Evolutionary conservation across 75 land plant species (phyloP).

Genomic region (Pinus albicaulis): DNA sequence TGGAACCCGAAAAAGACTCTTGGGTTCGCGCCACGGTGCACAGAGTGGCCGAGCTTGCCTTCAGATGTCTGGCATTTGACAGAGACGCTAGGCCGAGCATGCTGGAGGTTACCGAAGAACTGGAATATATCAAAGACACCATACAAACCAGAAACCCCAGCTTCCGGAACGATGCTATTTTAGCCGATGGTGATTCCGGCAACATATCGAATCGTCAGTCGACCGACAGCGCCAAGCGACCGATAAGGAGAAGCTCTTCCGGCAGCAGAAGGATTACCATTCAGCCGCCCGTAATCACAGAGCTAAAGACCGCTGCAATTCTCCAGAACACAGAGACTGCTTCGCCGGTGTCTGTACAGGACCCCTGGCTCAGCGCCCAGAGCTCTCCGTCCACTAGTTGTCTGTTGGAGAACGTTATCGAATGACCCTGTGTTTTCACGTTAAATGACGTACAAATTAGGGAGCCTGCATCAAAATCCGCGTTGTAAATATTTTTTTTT

Average conservation of each 20-base stretch:
- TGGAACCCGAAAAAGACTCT: slow-evolving; percentile 46
- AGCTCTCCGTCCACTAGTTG: slow-evolving; percentile 66
- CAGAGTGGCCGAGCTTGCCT: slow-evolving; percentile 84
- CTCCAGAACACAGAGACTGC: background rate
- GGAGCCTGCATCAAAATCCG: too few relatives aligned
- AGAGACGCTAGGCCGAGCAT: slow-evolving; percentile 82
- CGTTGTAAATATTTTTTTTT: too few relatives aligned
- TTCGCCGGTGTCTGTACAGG: slow-evolving; percentile 60
- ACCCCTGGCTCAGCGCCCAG: slow-evolving; percentile 52
- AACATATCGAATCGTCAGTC: slow-evolving; percentile 12
- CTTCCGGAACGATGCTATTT: background rate
- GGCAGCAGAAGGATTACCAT: background rate
- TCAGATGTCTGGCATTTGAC: slow-evolving; percentile 79
- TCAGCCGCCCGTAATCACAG: background rate
- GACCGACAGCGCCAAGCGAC: slow-evolving; percentile 19
- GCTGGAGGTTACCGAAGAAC: slow-evolving; percentile 75
- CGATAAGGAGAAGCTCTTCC: background rate
- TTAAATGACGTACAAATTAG: too few relatives aligned
- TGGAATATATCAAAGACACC: slow-evolving; percentile 40
- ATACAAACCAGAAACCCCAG: background rate
- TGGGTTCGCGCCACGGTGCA: slow-evolving; percentile 49
- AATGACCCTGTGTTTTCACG: background rate
- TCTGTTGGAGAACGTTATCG: slow-evolving; percentile 14
- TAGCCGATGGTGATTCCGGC: background rate
- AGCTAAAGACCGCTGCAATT: background rate